Evolutionary conservation across 352 stramenopile genomes (phyloP), one percentile per base, ranked within the genome.

Genomic region (Phytophthora syringae): DNA sequence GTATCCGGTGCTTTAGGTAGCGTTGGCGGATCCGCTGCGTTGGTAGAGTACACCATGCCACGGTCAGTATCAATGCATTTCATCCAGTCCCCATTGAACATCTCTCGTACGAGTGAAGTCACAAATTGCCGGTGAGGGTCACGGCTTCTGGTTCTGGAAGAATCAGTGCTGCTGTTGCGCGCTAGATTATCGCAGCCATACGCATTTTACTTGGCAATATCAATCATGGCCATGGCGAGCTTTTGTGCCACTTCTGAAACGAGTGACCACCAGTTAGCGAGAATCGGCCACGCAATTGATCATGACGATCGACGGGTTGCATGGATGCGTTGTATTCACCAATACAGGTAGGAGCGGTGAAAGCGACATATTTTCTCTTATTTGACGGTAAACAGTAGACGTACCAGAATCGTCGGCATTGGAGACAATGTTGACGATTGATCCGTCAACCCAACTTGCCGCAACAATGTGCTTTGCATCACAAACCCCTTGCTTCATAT

Each of bases 221-320:
- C 66, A 9, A 67, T 50, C 16, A 70, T 44, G 0, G 58, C 51
- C 9, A 79, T 13, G 0, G 39, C 59, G 0, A 73, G 24, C 27
- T 75, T 75, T 76, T 79, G 34, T 76, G 32, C 62, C 61, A 74
- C 21, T 76, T 79, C 22, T 76, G 56, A 44, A 74, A 67, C 0
- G 48, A 71, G 20, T 76, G 66, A 0, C 67, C 71, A 16, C 71
- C 63, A 0, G 62, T 55, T 47, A 77, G 3, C 20, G 67, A 77
- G 43, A 72, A 80, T 1, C 53, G 43, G 13, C 45, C 50, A 16
- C 64, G 52, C 1, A 77, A 36, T 44, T 80, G 64, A 51, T 77
- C 72, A 53, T 63, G 47, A 0, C 72, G 11, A 16, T 80, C 60
- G 0, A 77, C 72, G 0, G 61, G 68, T 40, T 81, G 64, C 69